Evolutionary conservation across 2,329 filamentous ascomycete genomes (phyloP).

Genomic region (Ophiocordyceps sinensis): DNA sequence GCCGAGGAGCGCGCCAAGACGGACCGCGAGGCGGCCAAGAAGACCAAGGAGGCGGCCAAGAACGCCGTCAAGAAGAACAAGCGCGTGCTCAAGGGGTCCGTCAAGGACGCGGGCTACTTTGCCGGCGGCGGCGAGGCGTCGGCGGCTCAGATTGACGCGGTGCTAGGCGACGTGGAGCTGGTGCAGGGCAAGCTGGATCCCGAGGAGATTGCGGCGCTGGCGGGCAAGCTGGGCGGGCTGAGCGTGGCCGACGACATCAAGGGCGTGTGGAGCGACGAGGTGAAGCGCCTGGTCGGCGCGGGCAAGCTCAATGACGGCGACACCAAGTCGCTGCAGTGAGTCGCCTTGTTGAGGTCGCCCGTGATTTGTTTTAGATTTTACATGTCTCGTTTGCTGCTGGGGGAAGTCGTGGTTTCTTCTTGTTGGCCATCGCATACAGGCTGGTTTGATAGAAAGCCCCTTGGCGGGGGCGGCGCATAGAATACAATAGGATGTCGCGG

Average conservation of each 20-base stretch:
- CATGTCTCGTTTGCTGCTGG: no score
- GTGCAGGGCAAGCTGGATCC: conserved; percentile 79
- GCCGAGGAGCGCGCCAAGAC: conserved; percentile 78
- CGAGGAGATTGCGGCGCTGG: conserved; percentile 77
- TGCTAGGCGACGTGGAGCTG: conserved; percentile 73
- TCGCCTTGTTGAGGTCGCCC: no score
- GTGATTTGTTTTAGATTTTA: no score
- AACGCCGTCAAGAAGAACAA: conserved; percentile 99
- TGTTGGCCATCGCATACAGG: no score
- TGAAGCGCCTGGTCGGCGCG: conserved; percentile 60
- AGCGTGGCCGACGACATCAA: conserved; percentile 79
- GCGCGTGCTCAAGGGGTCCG: conserved; percentile 81
- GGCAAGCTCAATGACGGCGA: conserved; percentile 83
- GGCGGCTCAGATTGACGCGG: conserved; percentile 65
- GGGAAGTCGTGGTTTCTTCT: no score
- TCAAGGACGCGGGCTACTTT: conserved; percentile 99
- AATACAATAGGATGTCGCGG: no score
- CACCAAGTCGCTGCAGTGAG: conserved; percentile 43
- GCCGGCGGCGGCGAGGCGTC: conserved; percentile 54
- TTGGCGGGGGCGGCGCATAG: no score
- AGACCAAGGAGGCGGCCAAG: conserved; percentile 97
- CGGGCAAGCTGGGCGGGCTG: conserved; percentile 62
- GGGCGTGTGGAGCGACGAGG: conserved; percentile 64
- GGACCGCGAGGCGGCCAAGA: conserved; percentile 73
- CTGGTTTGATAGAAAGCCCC: no score